Evolutionary conservation across 192 early-diverging fungal species (phyloP), one percentile per base, ranked within the genome.

Genomic region (Thamnidium elegans): DNA sequence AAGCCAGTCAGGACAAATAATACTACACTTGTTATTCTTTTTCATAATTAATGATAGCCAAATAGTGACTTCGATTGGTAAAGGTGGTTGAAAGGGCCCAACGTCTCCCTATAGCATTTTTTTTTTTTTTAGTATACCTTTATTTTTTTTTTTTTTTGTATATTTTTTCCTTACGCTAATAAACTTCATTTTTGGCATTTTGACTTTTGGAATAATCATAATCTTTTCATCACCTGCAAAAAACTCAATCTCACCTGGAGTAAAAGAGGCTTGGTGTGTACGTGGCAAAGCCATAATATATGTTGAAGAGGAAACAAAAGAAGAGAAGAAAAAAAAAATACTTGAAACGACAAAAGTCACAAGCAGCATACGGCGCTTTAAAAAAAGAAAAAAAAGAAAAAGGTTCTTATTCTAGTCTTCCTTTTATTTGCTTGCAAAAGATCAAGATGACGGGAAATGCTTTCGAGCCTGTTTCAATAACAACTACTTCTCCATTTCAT

Each of bases 11-110:
- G 95, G 95, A 8, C 89, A 81, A 15, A 85, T 75, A 11, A 97
- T 92, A 11, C 79, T 84, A 72, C 93, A 94, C 48, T 90, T 87
- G 60, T 90, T 84, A 36, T 90, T 86, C 67, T 84, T 84, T 67
- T 96, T 95, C 61, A 97, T 75, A 34, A 83, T 76, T 17, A 92
- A 62, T 8, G 94, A 94, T 44, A 97, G 83, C 95, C 95, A 97
- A 19, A 96, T 73, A 32, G 93, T 94, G 0, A 95, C 94, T 66
- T 80, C 63, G 20, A 82, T 78, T 58, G 81, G 81, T 9, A 84
- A 75, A n/a, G 93, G 89, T 13, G 95, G 95, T 31, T 86, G 81
- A 65, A 97, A 89, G 1, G 91, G 46, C 15, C 46, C 36, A 39
- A 39, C 9, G 36, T 39, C 36, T 39, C 36, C 36, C 36, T 39